Evolutionary conservation across 768 basidiomycete genomes (phyloP).

Genomic region (Pholiota microspora): DNA sequence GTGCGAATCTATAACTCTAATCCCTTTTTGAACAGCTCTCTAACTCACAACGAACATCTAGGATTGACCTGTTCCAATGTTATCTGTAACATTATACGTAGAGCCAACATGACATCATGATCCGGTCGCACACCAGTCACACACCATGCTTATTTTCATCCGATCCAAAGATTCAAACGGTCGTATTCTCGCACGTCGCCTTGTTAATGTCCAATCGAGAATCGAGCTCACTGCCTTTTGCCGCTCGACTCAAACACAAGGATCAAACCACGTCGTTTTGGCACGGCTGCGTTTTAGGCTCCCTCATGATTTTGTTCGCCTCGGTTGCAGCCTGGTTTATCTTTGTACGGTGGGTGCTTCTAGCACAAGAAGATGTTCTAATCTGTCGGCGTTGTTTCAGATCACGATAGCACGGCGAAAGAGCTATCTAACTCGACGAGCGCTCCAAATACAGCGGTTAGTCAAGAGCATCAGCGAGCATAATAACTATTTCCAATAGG

Average conservation of each 20-base stretch:
- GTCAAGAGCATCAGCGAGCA: constrained; percentile 8
- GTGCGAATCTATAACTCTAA: constrained; percentile 42
- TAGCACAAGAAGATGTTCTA: constrained; percentile 15
- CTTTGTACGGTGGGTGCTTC: constrained; percentile 15
- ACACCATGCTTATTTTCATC: constrained; percentile 9
- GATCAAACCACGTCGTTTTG: background rate
- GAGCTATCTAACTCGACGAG: constrained; percentile 3
- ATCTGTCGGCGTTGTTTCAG: constrained; percentile 10
- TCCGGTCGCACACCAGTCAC: constrained; percentile 15
- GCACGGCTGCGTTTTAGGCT: background rate
- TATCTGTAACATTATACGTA: constrained; percentile 20
- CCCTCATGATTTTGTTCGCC: constrained; percentile 12
- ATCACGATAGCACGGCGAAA: background rate
- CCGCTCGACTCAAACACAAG: background rate
- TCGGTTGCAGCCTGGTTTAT: constrained; percentile 9
- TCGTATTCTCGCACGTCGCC: background rate
- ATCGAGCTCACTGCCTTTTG: background rate
- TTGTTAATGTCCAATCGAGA: background rate
- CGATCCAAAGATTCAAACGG: background rate
- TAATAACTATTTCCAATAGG: background rate
- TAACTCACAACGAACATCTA: constrained; percentile 17
- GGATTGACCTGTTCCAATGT: constrained; percentile 33
- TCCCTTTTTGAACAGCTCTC: constrained; percentile 11
- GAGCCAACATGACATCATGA: constrained; percentile 20
- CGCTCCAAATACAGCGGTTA: background rate